Evolutionary conservation across 202 grass and related monocot genomes (phyloP), one percentile per base, ranked within the genome.

Genomic region (Panicum hallii): DNA sequence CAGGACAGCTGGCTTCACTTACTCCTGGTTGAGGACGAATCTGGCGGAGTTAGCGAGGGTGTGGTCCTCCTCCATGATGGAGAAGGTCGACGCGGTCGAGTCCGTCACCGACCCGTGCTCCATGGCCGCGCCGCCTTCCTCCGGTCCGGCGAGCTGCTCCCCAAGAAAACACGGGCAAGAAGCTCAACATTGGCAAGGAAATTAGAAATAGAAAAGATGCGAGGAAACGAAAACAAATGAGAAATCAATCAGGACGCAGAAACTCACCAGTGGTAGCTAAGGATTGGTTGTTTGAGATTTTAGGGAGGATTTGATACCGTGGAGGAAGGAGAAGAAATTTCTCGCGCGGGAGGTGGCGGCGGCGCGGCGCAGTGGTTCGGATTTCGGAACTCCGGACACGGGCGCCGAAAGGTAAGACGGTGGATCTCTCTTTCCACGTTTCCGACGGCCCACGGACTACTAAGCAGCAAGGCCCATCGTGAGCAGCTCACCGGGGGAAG

Each of bases 1-100:
- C 7, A 53, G 49, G 42, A 52, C 84, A 49, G 17, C 16, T 28
- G 40, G 88, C 90, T 92, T 20, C 62, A 92, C 95, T 95, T 36
- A 95, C 95, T 98, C 95, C 68, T 95, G 93, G 88, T 98, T 98
- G 69, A 98, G 93, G 6, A 83, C 83, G 62, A 89, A 98, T 95
- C 89, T 85, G 83, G 80, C 72, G 45, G 95, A 92, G 83, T 95
- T 98, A 28, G 93, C 93, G 49, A 95, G 85, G 14, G 95, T 98
- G 78, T 98, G 95, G 49, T 98, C 95, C 89, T 98, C 95, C 43
- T 95, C 95, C 70, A 87, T 38, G 63, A 98, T 87, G 69, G 93
- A 92, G 87, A 98, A 98, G 19, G 91, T 90, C 20, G 95, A 98
- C 1, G 91, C 68, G 17, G 70, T 94, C n/a, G 50, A 72, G 80